Evolutionary conservation across 208 protist species (phyloP), one percentile per base, ranked within the genome.

Genomic region (Acanthamoeba sp.): DNA sequence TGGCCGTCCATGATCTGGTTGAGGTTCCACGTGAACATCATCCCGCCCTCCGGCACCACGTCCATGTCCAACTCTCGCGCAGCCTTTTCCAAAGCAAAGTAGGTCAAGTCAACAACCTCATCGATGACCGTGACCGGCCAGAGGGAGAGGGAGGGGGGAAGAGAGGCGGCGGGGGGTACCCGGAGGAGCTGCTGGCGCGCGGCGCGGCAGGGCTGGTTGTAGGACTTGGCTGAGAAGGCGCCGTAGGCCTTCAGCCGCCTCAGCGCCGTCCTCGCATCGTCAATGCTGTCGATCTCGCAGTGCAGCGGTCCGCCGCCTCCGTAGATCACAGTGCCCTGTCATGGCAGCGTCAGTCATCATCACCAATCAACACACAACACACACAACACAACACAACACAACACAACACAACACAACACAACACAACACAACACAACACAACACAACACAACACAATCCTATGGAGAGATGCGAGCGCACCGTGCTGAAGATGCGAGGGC

Each of bases 1-100:
- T 94, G 91, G 29, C 91, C 91, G 42, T 94, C 91, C 12, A 94
- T 36, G 22, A 94, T 82, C 76, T 76, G 24, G 45, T 90, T 88
- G 10, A 94, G 76, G 32, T 94, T 90, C 76, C 66, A 89, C 29
- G 50, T 66, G 91, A 91, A 90, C 27, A 12, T 16, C 91, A 94
- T 94, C 4, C 91, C 91, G 22, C 91, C 91, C 52, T 94, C 91
- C 5, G 34, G 34, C 52, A 94, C 91, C 14, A 94, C 69, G 42
- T 57, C 34, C 59, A 89, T 66, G 42, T 18, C 14, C 2, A 94
- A 22, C 50, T 94, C 59, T 0, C 59, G 69, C 48, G 76, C 87
- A 0, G 87, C 87, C 87, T 92, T 10, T 48, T 62, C 14, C 29
- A 27, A 45, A 45, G 10, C 76, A 9, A 20, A 0, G 9, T 32